Conservation (phyloP, 2,329 filamentous ascomycete genomes). For the Dactylellina parvicollis region DNA sequence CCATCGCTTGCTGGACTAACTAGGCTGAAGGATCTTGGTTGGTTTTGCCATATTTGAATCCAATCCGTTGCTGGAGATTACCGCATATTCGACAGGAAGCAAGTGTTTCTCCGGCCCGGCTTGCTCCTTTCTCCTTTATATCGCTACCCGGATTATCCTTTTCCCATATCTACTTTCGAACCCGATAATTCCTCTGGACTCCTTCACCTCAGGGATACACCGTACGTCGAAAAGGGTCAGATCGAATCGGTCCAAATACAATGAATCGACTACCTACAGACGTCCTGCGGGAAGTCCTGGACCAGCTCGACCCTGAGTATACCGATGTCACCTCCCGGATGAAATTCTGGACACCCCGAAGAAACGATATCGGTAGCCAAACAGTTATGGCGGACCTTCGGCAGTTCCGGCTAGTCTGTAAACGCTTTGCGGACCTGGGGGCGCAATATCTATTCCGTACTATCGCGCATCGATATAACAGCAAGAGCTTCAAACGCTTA, state of each 20-base stretch:
- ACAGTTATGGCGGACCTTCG: slow-evolving; percentile 63
- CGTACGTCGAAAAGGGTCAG: slow-evolving; percentile 27
- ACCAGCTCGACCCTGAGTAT: slow-evolving; percentile 65
- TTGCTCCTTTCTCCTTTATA: slow-evolving; percentile 41
- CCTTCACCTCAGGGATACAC: slow-evolving; percentile 31
- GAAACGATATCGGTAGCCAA: slow-evolving; percentile 67
- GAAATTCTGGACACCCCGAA: slow-evolving; percentile 65
- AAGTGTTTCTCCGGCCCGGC: slow-evolving; percentile 44
- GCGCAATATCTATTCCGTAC: slow-evolving; percentile 66
- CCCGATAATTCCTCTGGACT: slow-evolving; percentile 6
- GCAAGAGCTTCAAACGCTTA: slow-evolving; percentile 65
- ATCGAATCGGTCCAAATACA: slow-evolving; percentile 4
- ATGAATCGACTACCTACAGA: slow-evolving; percentile 63
- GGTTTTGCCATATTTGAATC: slow-evolving; percentile 47
- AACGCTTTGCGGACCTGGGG: slow-evolving; percentile 65
- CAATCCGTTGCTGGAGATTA: slow-evolving; percentile 41
- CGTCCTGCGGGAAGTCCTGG: slow-evolving; percentile 65
- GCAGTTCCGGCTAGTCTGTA: slow-evolving; percentile 65
- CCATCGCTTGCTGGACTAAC: slow-evolving; percentile 53
- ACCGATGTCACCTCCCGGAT: slow-evolving; percentile 64
- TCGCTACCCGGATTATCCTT: slow-evolving; percentile 46
- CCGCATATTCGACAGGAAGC: slow-evolving; percentile 37
- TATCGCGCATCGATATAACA: slow-evolving; percentile 66
- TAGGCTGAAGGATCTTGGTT: slow-evolving; percentile 54
- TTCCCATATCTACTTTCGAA: slow-evolving; percentile 23